Base-by-base conservation (phyloP, 2,329 filamentous ascomycete species). In the Epichloe brachyelytri region DNA sequence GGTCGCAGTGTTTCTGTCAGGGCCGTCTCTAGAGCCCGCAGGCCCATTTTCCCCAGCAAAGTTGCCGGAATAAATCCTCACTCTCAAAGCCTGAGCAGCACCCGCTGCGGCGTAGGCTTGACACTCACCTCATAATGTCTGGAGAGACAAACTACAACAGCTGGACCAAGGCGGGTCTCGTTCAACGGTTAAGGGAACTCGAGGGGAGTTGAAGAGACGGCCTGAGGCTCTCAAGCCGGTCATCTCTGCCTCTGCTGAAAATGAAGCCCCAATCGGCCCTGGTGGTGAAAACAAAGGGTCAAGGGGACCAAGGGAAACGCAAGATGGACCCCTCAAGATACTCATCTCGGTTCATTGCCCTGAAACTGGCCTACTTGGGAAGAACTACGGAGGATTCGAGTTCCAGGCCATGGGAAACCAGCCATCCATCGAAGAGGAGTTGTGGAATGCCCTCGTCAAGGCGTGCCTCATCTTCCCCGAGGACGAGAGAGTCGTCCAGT, bases 321-420 rank as follows among this genome's bases (percentile, higher is more conserved):
- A 72, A 72, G 48, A 83, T 95, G 61, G 88, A 97, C 63, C 81
- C 87, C 0, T 82, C 81, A 14, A 85, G 82, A 62, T 95, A 96
- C 66, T 78, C 80, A 37, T 94, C 88, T 1, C 81, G 93, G 45
- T 81, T 85, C 54, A 86, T 98, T 56, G 93, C 91, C 7, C 73
- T 98, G 53, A 97, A 96, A 67, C 82, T 98, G 55, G 90, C 93
- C 39, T 98, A 98, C 65, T 71, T 97, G 37, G 93, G 45, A 86
- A 88, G 64, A 79, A 80, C 51, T 98, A 97, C 67, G 91, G 93
- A 67, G 93, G 93, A 1, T 94, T 89, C 65, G 93, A 98, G 71
- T 87, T 91, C 67, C 84, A 91, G 62, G 76, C 78, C 53, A 81
- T 81, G 57, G 85, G 85, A 54, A 70, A 80, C 3, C 66, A 87